Base-by-base conservation (phyloP, 805 yeast genomes). In the Kockiozyma suomiensis region DNA sequence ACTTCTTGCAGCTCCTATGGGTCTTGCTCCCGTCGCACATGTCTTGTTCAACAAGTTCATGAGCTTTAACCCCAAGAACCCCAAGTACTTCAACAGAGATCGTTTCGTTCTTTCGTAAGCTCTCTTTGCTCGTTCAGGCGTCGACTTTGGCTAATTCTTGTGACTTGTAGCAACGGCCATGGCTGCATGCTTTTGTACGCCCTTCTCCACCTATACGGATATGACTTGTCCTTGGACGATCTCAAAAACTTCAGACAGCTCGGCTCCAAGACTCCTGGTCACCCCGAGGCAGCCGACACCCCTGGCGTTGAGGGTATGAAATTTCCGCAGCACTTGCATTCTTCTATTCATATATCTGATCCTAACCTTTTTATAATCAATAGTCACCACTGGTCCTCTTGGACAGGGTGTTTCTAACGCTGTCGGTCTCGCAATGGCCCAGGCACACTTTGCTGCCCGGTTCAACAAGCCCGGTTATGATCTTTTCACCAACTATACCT, bases 321-420 rank as follows among this genome's bases (percentile, higher is more conserved):
- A 47, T 32, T 32, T 19, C 15, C 8, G 15, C 17, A 5, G 12
- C 25, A 7, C 17, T 3, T 23, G n/a, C 23, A 26, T 2, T 5
- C n/a, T 17, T 15, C 21, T 12, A 5, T 26, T 50, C 30, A 46
- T 13, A 8, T 33, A 6, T n/a, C 17, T n/a, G 33, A 30, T 10
- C 6, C 33, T 30, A 19, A 32, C 2, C 32, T 12, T 23, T 30
- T 17, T 15, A 13, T 3, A n/a, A 13, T 17, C 23, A 21, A 33
- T 41, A 59, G 64, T 92, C 72, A 91, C 98, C 76, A 93, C 98
- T 64, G 99, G 99, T 76, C 98, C 99, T 59, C 84, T 93, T 72
- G 99, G 99, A 75, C 99, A 93, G 80, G 99, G 99, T 86, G 83
- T 93, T 70, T 82, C 87, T 70, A 92, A 90, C 75, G 97, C 97